Evolutionary conservation across 441 rosid species (phyloP).

Genomic region (Flueggea neowawraea): DNA sequence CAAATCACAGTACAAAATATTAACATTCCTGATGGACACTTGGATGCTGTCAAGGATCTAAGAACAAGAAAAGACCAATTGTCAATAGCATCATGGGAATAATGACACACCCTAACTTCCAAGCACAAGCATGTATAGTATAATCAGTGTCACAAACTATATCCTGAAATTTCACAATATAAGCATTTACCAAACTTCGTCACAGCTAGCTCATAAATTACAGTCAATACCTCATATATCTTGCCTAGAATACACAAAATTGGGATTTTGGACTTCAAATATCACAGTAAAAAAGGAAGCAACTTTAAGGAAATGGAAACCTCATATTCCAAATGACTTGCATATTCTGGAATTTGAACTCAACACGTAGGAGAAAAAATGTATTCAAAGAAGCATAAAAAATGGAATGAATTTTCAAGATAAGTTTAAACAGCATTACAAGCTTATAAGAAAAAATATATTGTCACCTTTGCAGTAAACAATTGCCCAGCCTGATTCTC

Average conservation of each 20-base stretch:
- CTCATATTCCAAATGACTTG: too few relatives aligned
- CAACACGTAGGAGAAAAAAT: background rate
- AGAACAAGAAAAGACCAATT: constrained; percentile 15
- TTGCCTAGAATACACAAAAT: too few relatives aligned
- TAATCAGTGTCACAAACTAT: too few relatives aligned
- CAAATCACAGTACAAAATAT: constrained; percentile 55
- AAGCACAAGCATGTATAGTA: too few relatives aligned
- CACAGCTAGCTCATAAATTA: background rate
- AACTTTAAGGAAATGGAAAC: too few relatives aligned
- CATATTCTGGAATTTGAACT: too few relatives aligned
- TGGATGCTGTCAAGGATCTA: constrained; percentile 91
- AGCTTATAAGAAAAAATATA: background rate
- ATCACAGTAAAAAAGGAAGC: too few relatives aligned
- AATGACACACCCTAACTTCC: too few relatives aligned
- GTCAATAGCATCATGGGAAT: background rate
- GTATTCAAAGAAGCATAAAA: background rate
- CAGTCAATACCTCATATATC: background rate
- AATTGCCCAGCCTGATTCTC: constrained; percentile 82
- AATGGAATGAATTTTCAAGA: constrained; percentile 1
- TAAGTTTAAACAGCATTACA: background rate
- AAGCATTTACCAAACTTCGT: background rate
- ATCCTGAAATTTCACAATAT: too few relatives aligned
- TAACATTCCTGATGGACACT: constrained; percentile 76
- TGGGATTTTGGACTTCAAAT: too few relatives aligned
- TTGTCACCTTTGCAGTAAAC: constrained; percentile 80